These are phyloP conservation scores for Brasilioporus rufonigricans DNA, from an alignment of 768 basidiomycete species.

Conservation along the genomic window DNA sequence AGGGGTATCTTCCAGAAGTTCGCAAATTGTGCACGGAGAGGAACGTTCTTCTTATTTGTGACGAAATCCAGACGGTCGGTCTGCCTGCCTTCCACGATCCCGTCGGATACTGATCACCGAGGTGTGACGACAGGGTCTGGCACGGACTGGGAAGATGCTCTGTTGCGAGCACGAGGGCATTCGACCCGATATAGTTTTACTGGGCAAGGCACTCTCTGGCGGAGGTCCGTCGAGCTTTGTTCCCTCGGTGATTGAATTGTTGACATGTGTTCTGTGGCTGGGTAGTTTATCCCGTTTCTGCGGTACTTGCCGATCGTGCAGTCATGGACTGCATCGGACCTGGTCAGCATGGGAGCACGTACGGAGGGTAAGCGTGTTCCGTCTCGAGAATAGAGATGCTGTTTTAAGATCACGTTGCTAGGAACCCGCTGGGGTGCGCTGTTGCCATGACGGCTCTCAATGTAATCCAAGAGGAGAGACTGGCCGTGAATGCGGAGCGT, in stretches of 20 bases:
- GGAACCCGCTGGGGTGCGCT: constrained; percentile 96
- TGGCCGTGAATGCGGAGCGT: constrained; percentile 73
- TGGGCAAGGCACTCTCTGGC: constrained; percentile 96
- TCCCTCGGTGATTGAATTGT: not conserved
- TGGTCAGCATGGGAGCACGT: constrained; percentile 95
- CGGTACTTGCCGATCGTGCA: constrained; percentile 87
- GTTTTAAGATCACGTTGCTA: constrained; percentile 22
- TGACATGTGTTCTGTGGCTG: constrained; percentile 7
- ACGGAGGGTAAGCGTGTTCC: constrained; percentile 66
- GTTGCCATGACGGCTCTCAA: constrained; percentile 89
- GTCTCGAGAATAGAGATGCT: not conserved
- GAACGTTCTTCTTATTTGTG: constrained; percentile 94
- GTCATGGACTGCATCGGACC: constrained; percentile 93
- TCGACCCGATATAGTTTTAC: constrained; percentile 86
- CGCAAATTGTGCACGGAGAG: constrained; percentile 86
- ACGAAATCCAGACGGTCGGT: constrained; percentile 93
- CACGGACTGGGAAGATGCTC: constrained; percentile 92
- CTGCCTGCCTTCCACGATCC: not conserved
- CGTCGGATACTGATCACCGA: not conserved
- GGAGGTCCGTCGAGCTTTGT: constrained; percentile 57
- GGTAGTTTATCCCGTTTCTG: constrained; percentile 92
- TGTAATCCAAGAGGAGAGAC: constrained; percentile 86
- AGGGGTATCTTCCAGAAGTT: constrained; percentile 78
- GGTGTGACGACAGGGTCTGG: constrained; percentile 60
- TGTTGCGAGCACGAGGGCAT: constrained; percentile 85